phyloP scores from a whole-genome alignment of 495 filamentous ascomycete species.

The Ascodesmis nigricans region DNA sequence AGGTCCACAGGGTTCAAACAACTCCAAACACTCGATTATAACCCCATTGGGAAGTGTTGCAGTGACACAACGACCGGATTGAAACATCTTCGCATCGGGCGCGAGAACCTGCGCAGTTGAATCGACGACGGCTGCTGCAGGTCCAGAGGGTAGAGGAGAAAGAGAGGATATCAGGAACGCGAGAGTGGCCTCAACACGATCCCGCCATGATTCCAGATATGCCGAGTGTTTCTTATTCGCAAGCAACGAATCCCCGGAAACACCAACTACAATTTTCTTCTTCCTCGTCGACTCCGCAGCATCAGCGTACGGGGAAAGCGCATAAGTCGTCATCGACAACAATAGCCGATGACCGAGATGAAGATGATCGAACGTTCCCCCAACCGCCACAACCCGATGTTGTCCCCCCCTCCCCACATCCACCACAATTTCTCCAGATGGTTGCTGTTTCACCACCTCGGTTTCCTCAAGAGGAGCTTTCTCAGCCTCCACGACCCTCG shows the following conservation, averaged over 20 bases:
- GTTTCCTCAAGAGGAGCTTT: too few species aligned
- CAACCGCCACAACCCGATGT: slow-evolving; percentile 53
- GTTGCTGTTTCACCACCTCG: too few species aligned
- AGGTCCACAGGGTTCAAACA: slow-evolving; percentile 75
- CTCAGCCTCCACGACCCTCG: too few species aligned
- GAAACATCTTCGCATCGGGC: background rate
- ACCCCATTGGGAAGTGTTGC: slow-evolving; percentile 10
- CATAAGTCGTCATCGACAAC: slow-evolving; percentile 59
- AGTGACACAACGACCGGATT: background rate
- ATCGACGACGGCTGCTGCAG: slow-evolving; percentile 24
- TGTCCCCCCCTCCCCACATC: too few species aligned
- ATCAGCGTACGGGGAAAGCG: slow-evolving; percentile 30
- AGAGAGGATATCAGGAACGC: slow-evolving; percentile 29
- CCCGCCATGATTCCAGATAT: slow-evolving; percentile 53
- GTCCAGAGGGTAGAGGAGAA: slow-evolving; percentile 12
- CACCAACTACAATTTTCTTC: slow-evolving; percentile 47
- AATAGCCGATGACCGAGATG: slow-evolving; percentile 92
- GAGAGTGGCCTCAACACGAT: slow-evolving; percentile 42
- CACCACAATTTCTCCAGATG: too few species aligned
- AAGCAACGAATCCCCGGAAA: slow-evolving; percentile 68
- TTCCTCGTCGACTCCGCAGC: too few species aligned
- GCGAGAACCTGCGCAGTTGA: too few species aligned
- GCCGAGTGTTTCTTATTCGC: slow-evolving; percentile 74
- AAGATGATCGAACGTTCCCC: slow-evolving; percentile 91
- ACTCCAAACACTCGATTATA: slow-evolving; percentile 51